Base-by-base conservation (phyloP, 345 rosid genomes). In the Cochlearia excelsa region DNA sequence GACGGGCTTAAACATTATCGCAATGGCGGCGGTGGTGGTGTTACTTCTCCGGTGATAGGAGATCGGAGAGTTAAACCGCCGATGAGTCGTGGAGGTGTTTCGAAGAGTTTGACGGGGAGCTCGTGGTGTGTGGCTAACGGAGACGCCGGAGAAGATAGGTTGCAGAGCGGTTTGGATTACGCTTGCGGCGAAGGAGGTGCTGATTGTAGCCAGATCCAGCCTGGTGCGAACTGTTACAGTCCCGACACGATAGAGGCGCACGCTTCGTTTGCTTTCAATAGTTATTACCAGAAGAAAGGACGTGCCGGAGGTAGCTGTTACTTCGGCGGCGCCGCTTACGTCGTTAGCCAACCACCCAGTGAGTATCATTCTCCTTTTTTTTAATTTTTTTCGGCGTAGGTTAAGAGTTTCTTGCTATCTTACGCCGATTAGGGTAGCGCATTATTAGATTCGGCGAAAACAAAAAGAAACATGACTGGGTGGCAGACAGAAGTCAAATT, bases 121-220 rank as follows among this genome's bases (percentile, higher is more conserved):
- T 66, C 82, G 46, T 90, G 95, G 95, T 90, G 97, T 54, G 87
- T 90, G n/a, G 97, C 97, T 4, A 87, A 66, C 38, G 82, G 69
- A 2, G 84, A 81, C 16, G 79, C 70, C 0, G 89, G 86, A 35
- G 58, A 77, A 42, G 80, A 79, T 63, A 80, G 77, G 74, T 73
- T 92, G 35, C 98, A 92, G 72, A 69, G 65, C 1, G 96, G 72
- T 41, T 67, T 92, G 4, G 93, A 92, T 73, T 92, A 58, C 51
- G 98, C 98, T 0, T 92, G 98, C 38, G 95, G 98, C 0, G 85
- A 87, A 63, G 98, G 98, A 49, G 81, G 79, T 6, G 98, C 96
- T 3, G 93, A 92, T 57, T 92, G 98, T 66, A 70, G 68, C 72
- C 74, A 84, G 59, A 92, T 88, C 67, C 98, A 88, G 57, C 65